A percentile compares a stretch with the other conserved stretches of the same genome.
Conservation (phyloP, 108 stramenopile species). For the Mediolabrus comicus region DNA sequence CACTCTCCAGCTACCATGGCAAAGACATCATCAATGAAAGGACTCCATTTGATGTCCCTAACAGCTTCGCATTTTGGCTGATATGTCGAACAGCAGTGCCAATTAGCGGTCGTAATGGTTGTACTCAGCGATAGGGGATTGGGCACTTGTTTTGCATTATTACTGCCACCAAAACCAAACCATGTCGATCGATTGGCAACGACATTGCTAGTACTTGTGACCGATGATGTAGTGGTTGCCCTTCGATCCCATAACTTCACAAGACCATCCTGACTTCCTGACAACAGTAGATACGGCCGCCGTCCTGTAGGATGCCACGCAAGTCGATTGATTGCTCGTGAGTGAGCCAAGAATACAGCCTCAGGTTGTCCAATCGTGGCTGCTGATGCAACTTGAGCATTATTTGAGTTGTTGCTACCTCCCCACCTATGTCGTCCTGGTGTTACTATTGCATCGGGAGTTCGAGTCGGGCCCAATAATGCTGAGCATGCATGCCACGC, state of each 20-base stretch:
- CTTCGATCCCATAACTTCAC: slow-evolving; percentile 65
- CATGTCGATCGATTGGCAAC: slow-evolving; percentile 7
- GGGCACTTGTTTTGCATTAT: slow-evolving; percentile 7
- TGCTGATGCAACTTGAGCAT: slow-evolving; percentile 19
- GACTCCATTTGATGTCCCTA: slow-evolving; percentile 79
- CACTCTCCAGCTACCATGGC: slow-evolving; percentile 76
- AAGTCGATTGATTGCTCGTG: slow-evolving; percentile 76
- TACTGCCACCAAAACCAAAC: slow-evolving; percentile 38
- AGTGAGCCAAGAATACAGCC: slow-evolving; percentile 69
- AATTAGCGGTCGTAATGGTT: slow-evolving; percentile 25
- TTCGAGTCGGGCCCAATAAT: slow-evolving; percentile 12
- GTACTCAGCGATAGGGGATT: slow-evolving; percentile 4
- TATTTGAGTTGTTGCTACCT: neutral
- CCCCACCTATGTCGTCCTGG: slow-evolving; percentile 19
- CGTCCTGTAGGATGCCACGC: slow-evolving; percentile 75
- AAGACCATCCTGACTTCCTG: slow-evolving; percentile 70
- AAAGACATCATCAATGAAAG: slow-evolving; percentile 72
- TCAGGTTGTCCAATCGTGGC: slow-evolving; percentile 70
- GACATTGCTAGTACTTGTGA: neutral
- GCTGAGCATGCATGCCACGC: slow-evolving; percentile 61
- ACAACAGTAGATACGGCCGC: slow-evolving; percentile 60
- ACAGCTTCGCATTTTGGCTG: slow-evolving; percentile 81
- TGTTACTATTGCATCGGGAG: slow-evolving; percentile 14
- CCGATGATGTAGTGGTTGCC: slow-evolving; percentile 25
- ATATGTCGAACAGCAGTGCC: slow-evolving; percentile 65